phyloP scores from a whole-genome alignment of 306 rosid genomes.

The Pyrus bretschneideri region DNA sequence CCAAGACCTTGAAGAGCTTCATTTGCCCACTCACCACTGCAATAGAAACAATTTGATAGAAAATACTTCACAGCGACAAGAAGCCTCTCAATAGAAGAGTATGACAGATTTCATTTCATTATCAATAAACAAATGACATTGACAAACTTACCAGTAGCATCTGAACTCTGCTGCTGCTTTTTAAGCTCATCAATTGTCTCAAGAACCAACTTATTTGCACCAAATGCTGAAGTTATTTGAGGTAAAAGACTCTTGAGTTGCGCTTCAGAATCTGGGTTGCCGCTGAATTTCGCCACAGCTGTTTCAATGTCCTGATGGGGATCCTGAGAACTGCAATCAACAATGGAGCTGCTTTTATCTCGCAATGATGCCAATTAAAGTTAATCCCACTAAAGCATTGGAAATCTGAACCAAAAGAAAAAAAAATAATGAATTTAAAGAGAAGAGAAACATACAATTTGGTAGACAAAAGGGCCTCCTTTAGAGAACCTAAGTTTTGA shows the following conservation, averaged over 20 bases:
- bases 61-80: background rate
- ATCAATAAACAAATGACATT: conserved; percentile 4
- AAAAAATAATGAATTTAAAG: background rate
- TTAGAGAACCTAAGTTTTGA: conserved; percentile 66
- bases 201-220: conserved; percentile 51
- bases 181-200: conserved; percentile 71
- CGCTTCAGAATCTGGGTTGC: conserved; percentile 71
- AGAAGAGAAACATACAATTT: conserved; percentile 54
- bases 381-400: background rate
- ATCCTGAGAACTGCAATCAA: conserved; percentile 67
- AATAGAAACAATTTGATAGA: conserved; percentile 12
- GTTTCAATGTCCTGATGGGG: conserved; percentile 72
- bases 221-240: conserved; percentile 59
- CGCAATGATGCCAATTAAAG: background rate
- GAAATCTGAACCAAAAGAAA: background rate
- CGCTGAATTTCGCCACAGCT: conserved; percentile 55
- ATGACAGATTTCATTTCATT: conserved; percentile 1
- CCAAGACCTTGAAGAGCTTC: conserved; percentile 91
- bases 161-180: conserved; percentile 49
- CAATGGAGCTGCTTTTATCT: conserved; percentile 9
- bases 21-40: conserved; percentile 83
- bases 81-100: background rate
- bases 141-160: conserved; percentile 57
- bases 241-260: conserved; percentile 66
- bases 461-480: conserved; percentile 75